A percentile compares a stretch with the other conserved stretches of the same genome.
These are phyloP conservation scores for Linum usitatissimum DNA, from an alignment of 345 rosid species.

Conservation along the genomic window DNA sequence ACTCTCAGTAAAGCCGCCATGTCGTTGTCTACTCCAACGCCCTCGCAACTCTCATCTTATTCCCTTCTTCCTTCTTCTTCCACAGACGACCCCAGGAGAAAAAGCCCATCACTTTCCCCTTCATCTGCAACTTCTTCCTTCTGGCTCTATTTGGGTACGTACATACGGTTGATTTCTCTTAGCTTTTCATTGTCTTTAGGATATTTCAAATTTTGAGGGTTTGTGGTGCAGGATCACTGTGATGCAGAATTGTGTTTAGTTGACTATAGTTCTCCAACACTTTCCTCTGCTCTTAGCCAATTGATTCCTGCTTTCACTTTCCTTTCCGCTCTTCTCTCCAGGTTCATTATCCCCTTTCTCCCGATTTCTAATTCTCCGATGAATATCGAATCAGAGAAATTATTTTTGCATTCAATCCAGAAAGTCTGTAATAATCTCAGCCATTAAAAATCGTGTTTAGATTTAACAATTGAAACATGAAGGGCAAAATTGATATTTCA, in stretches of 20 bases:
- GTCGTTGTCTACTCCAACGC: conserved; percentile 53
- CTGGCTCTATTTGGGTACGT: background rate
- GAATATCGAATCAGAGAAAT: background rate
- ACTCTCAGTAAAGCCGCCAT: conserved; percentile 40
- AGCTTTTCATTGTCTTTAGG: background rate
- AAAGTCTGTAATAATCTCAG: no score
- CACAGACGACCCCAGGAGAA: conserved; percentile 13
- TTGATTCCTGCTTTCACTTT: conserved; percentile 47
- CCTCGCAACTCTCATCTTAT: conserved; percentile 39
- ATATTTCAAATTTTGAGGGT: background rate
- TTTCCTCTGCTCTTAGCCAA: conserved; percentile 38
- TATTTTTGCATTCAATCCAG: no score
- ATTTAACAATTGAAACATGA: no score
- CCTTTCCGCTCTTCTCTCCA: conserved; percentile 47
- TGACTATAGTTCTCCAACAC: conserved; percentile 46
- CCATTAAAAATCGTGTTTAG: no score
- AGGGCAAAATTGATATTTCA: no score
- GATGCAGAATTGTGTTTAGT: conserved; percentile 11
- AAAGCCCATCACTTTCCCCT: background rate
- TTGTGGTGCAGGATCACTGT: background rate
- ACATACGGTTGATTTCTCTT: background rate
- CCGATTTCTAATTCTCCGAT: background rate
- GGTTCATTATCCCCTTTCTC: conserved; percentile 22
- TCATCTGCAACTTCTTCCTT: background rate
- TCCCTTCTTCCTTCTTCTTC: conserved; percentile 54